Base-by-base conservation (phyloP, 257 asterid species). In the Solanum pimpinellifolium region DNA sequence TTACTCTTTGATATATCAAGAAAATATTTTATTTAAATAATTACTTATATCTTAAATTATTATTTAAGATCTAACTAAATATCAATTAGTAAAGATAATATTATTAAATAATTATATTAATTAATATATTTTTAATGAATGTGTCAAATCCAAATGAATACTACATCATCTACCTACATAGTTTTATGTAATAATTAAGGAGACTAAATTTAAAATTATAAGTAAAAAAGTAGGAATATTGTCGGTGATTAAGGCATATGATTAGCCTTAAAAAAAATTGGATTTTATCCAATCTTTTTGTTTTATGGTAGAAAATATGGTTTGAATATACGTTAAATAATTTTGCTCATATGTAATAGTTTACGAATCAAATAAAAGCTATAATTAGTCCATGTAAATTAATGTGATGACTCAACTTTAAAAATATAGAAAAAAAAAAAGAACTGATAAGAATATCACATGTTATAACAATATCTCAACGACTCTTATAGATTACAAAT, bases 381-480 rank as follows among this genome's bases (percentile, higher is more conserved):
- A 14, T 3, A 27, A 13, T 1, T 56, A 1, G 2, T 18, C 0
- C 7, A 56, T 7, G 2, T 56, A 56, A 18, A 7, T 56, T 23
- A 56, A 11, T 20, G 25, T 56, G 25, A 56, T 18, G 20, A 20
- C 65, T 56, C 11, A 20, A 56, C 2, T 7, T 56, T 1, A 20
- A 7, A 18, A 3, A 56, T 0, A 1, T 56, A 18, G 0, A 3
- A 4, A 62, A 49, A 62, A 62, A 4, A 23, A 0, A 60, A 33
- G 0, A 33, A 27, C 7, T 2, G 0, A 68, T 27, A 13, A 6
- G 1, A 6, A 66, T 66, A 25, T 4, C 1, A 27, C 1, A 13
- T 68, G 20, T 66, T 12, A 13, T 0, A 66, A 13, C 20, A 27
- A 66, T 1, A 3, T n/a, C 37, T 68, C 74, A 68, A 27, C 37